Evolutionary conservation across 202 grass and related monocot species (phyloP).

Genomic region (Hordeum pubiflorum): DNA sequence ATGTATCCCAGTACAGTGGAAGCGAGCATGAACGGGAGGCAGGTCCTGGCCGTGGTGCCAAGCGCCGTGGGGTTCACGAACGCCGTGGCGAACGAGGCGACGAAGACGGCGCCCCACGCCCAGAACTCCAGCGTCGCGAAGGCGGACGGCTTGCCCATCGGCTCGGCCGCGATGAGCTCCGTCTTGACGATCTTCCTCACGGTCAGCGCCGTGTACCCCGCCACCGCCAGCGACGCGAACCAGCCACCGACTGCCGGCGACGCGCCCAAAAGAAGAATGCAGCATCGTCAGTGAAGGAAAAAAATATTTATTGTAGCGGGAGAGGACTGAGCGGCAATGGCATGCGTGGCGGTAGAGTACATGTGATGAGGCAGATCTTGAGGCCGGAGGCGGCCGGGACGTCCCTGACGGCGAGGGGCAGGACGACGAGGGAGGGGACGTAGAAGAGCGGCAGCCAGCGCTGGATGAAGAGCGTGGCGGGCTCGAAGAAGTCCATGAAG

Average conservation of each 20-base stretch:
- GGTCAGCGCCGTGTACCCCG: conserved; percentile 65
- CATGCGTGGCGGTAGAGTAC: conserved; percentile 14
- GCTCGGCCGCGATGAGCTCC: conserved; percentile 69
- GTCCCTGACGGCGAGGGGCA: conserved; percentile 68
- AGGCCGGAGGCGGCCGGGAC: conserved; percentile 67
- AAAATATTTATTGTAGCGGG: no score
- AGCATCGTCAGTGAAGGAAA: background rate
- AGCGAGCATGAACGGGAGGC: conserved; percentile 77
- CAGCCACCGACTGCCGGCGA: conserved; percentile 53
- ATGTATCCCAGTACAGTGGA: conserved; percentile 87
- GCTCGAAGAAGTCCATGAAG: conserved; percentile 69
- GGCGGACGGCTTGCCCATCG: conserved; percentile 66
- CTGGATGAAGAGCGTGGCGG: conserved; percentile 77
- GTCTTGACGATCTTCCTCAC: conserved; percentile 81
- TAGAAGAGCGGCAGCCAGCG: conserved; percentile 88
- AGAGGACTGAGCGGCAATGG: background rate
- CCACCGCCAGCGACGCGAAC: conserved; percentile 68
- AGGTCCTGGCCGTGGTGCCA: conserved; percentile 64
- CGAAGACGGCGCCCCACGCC: conserved; percentile 55
- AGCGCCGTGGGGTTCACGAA: conserved; percentile 44
- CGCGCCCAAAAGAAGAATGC: background rate
- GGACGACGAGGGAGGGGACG: conserved; percentile 80
- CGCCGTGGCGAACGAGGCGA: conserved; percentile 52
- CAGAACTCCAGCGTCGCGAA: conserved; percentile 48
- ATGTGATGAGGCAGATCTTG: conserved; percentile 74